Percentiles rank a stretch among this genome's conserved stretches.
Conservation (phyloP, 108 stramenopile species). For the Aureococcus anophagefferens region DNA sequence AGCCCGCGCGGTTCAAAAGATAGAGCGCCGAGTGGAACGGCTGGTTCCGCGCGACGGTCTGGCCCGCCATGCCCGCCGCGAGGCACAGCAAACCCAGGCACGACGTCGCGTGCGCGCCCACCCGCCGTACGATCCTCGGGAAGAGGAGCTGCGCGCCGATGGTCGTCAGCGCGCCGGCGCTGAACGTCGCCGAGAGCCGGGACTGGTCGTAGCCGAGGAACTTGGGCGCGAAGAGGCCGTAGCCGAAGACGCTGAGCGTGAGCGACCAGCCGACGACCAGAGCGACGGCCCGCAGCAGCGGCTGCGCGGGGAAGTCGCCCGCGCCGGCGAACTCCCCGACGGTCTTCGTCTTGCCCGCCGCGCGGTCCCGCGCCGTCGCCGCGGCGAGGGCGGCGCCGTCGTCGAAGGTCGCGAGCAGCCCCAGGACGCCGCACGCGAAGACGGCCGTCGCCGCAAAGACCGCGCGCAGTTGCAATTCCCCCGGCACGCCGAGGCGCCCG, state of each 20-base stretch:
- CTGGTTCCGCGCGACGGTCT: slow-evolving; percentile 16
- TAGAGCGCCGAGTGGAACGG: slow-evolving; percentile 25
- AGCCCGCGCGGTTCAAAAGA: slow-evolving; percentile 21
- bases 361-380: not conserved
- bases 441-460: slow-evolving; percentile 15
- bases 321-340: too few relatives aligned
- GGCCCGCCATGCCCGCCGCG: slow-evolving; percentile 13
- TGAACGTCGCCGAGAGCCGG: slow-evolving; percentile 21
- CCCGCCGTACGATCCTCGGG: slow-evolving; percentile 9
- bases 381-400: too few relatives aligned
- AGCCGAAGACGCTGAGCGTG: slow-evolving; percentile 19
- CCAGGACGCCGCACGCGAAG: not conserved
- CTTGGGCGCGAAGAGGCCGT: slow-evolving; percentile 29
- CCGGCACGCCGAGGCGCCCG: slow-evolving; percentile 10
- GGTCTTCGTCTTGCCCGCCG: not conserved
- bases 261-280: slow-evolving; percentile 26
- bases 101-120: slow-evolving; percentile 16
- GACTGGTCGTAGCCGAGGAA: slow-evolving; percentile 21
- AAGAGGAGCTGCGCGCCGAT: slow-evolving; percentile 22
- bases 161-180: slow-evolving; percentile 15
- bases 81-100: slow-evolving; percentile 12
- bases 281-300: slow-evolving; percentile 19
- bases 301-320: slow-evolving; percentile 5
- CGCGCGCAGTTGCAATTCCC: slow-evolving; percentile 8
- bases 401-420: not conserved